Evolutionary conservation across 257 asterid species (phyloP), one percentile per base, ranked within the genome.

Genomic region (Solanum gracilifrons): DNA sequence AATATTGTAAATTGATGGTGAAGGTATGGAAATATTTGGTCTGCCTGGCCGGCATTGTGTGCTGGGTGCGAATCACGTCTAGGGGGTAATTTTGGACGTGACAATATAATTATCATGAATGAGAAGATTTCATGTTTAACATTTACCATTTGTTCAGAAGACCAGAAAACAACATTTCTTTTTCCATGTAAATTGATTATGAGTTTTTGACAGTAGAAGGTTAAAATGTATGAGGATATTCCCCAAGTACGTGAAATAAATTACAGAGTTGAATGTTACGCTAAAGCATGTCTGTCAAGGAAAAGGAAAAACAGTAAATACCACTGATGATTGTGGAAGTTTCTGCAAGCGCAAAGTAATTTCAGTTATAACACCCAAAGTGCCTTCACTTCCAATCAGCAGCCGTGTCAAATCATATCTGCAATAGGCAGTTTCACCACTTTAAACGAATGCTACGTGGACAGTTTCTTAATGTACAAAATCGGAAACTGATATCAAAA

Each of bases 311-410:
- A 73, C 86, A 82, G 15, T 86, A 73, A 89, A 69, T 95, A 97
- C 99, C 98, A 97, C 98, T 9, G 99, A 95, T 37, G 89, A 41
- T 87, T 93, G 92, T 64, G 99, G 99, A 87, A 96, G 94, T 92
- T 90, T 96, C 90, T 97, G 99, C 91, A 97, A 94, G 77, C 99
- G 99, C 92, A 97, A 85, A 79, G 99, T 97, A 87, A 96, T 95
- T 91, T 94, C 99, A 13, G 99, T 94, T 89, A 97, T 95, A 86
- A 97, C 96, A 83, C 99, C 99, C 92, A 97, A 82, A 66, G 99
- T 97, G 87, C 99, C 99, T 94, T 97, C 99, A 90, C 99, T 97
- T 89, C 99, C 99, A 90, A 97, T 97, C 88, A 97, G 77, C 82
- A 97, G 92, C 87, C 99, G 98, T 10, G 99, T 95, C 88, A 97